Evolutionary conservation across 2,329 filamentous ascomycete species (phyloP).

Genomic region (Curvularia verruculosa): DNA sequence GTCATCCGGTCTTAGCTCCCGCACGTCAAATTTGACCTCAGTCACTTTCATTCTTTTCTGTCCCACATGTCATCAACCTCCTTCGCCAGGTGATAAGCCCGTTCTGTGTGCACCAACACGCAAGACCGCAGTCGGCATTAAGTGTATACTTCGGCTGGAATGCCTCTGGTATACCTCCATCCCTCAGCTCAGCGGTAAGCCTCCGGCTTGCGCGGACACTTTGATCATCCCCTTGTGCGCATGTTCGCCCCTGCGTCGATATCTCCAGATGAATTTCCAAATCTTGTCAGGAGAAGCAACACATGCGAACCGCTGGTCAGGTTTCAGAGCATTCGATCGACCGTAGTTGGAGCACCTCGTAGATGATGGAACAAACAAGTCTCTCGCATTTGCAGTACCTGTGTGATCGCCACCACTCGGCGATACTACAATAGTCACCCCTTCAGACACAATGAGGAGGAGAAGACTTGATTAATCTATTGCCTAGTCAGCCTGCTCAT

Average conservation of each 20-base stretch:
- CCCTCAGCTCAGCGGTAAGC: slow-evolving; percentile 4
- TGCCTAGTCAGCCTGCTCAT: neutral
- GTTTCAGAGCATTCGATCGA: neutral
- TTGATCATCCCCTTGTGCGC: neutral
- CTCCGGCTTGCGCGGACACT: neutral
- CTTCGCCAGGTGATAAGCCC: neutral
- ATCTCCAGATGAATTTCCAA: neutral
- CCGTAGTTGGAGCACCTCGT: neutral
- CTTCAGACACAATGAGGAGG: neutral
- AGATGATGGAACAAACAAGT: neutral
- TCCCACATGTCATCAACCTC: slow-evolving; percentile 4
- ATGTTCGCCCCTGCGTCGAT: neutral
- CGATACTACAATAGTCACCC: neutral
- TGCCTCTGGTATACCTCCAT: neutral
- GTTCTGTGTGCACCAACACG: neutral
- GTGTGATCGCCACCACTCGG: neutral
- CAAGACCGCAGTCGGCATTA: neutral
- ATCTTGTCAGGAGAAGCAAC: neutral
- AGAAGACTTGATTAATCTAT: neutral
- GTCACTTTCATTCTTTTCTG: neutral
- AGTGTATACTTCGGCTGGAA: neutral
- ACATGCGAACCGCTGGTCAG: neutral
- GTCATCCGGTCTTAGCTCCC: slow-evolving; percentile 15
- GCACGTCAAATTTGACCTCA: slow-evolving; percentile 8
- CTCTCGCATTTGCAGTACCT: neutral